A percentile compares a stretch with the other conserved stretches of the same genome.
Conservation (phyloP, 2,329 filamentous ascomycete species). For the Colletotrichum orchidophilum region DNA sequence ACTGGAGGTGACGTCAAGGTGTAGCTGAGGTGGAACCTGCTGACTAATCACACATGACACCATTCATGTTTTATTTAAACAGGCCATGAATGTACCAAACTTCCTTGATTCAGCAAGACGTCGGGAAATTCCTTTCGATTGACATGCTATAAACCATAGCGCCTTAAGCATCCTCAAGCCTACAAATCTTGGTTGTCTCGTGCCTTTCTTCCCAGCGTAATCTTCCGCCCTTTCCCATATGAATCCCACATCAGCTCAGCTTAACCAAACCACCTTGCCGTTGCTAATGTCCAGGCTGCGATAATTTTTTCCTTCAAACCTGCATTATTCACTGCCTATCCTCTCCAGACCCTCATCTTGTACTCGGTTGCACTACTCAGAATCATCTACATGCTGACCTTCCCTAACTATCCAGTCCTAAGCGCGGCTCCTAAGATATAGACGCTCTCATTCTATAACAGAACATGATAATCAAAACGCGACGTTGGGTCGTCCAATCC, state of each 20-base stretch:
- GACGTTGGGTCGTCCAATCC: background rate
- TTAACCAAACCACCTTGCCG: background rate
- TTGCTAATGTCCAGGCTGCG: background rate
- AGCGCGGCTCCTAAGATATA: background rate
- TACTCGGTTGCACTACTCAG: background rate
- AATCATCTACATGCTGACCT: background rate
- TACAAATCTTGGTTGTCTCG: background rate
- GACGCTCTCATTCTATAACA: background rate
- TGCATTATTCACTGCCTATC: background rate
- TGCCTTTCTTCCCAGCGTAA: background rate
- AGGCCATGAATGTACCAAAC: background rate
- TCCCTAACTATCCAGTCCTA: slow-evolving; percentile 3
- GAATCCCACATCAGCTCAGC: background rate
- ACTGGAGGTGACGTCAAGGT: no score
- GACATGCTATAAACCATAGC: background rate
- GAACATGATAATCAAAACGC: background rate
- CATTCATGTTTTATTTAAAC: no score
- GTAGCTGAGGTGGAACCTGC: no score
- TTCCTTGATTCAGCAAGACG: background rate
- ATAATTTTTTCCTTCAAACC: background rate
- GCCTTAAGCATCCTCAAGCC: background rate
- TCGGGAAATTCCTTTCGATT: background rate
- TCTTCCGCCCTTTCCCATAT: background rate
- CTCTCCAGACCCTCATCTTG: slow-evolving; percentile 6
- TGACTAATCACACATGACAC: no score